A percentile compares a stretch with the other conserved stretches of the same genome.
Evolutionary conservation across 192 early-diverging fungal species (phyloP).

Genomic region (Chytriomyces sp.): DNA sequence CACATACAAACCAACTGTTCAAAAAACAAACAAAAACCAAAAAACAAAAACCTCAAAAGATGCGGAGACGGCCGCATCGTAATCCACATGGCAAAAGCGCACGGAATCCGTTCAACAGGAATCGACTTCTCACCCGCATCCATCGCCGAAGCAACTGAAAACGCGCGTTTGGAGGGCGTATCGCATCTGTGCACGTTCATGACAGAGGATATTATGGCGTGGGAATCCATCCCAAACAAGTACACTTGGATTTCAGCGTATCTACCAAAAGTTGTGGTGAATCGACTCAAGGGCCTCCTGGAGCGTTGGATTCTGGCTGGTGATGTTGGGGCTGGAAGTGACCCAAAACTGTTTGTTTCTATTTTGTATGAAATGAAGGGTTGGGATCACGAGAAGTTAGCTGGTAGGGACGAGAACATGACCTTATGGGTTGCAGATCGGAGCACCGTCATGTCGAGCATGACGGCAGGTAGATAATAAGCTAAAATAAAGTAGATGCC

Average conservation of each 20-base stretch:
- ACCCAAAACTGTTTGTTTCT: slow-evolving; percentile 6
- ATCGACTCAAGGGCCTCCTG: neutral
- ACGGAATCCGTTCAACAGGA: neutral
- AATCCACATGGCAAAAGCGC: slow-evolving; percentile 6
- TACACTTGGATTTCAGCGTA: slow-evolving; percentile 17
- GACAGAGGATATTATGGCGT: neutral
- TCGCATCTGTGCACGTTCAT: slow-evolving; percentile 1
- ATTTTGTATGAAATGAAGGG: slow-evolving; percentile 20
- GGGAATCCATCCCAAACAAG: neutral
- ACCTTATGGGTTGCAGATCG: slow-evolving; percentile 23
- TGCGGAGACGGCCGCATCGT: slow-evolving; percentile 9
- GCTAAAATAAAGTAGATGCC: no score
- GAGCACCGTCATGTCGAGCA: neutral
- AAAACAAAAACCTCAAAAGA: neutral
- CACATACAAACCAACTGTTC: no score
- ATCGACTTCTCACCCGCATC: slow-evolving; percentile 9
- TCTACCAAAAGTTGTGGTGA: neutral
- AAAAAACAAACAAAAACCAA: no score
- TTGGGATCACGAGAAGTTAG: neutral
- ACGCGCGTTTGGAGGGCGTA: neutral
- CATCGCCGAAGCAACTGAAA: neutral
- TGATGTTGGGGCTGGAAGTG: neutral
- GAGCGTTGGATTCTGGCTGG: slow-evolving; percentile 5
- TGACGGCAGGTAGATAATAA: no score
- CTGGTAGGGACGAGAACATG: slow-evolving; percentile 2